phyloP scores from a whole-genome alignment of 169 alveolate species.

The Theileria parva region DNA sequence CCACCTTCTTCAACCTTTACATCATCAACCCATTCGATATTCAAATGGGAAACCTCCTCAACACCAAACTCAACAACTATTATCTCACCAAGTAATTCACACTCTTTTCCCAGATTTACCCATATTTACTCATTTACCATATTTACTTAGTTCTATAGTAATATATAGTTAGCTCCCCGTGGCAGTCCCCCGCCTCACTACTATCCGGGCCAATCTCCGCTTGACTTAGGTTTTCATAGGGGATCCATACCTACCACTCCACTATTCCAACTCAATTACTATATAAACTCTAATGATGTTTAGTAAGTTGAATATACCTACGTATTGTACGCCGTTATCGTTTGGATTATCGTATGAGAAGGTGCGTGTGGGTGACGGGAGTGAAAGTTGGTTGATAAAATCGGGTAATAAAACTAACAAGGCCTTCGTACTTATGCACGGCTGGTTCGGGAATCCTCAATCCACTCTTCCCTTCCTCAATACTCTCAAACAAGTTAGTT shows the following conservation, averaged over 20 bases:
- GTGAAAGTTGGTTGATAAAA: slow-evolving; percentile 50
- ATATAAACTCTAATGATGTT: too few species aligned
- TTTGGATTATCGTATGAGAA: slow-evolving; percentile 24
- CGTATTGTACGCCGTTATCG: slow-evolving; percentile 35
- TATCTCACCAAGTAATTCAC: slow-evolving; percentile 49
- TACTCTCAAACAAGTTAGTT: slow-evolving; percentile 41
- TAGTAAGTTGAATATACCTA: slow-evolving; percentile 54
- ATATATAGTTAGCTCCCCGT: too few species aligned
- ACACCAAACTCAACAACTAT: slow-evolving; percentile 34
- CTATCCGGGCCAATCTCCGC: too few species aligned
- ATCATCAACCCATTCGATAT: slow-evolving; percentile 46
- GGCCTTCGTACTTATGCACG: slow-evolving; percentile 52
- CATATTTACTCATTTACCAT: too few species aligned
- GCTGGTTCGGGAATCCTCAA: slow-evolving; percentile 69
- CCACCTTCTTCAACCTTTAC: slow-evolving; percentile 23
- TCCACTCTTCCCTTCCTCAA: slow-evolving; percentile 52
- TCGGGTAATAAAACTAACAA: slow-evolving; percentile 33
- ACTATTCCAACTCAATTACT: too few species aligned
- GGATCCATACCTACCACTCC: too few species aligned
- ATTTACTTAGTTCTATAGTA: too few species aligned
- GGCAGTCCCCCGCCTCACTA: too few species aligned
- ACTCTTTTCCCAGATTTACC: too few species aligned
- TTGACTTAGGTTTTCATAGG: too few species aligned
- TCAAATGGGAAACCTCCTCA: slow-evolving; percentile 48
- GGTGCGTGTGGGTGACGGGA: not conserved